Percentiles rank a stretch among this genome's conserved stretches.
These are phyloP conservation scores for Knoxdaviesia proteae DNA, from an alignment of 2,329 filamentous ascomycete genomes.

Conservation along the genomic window DNA sequence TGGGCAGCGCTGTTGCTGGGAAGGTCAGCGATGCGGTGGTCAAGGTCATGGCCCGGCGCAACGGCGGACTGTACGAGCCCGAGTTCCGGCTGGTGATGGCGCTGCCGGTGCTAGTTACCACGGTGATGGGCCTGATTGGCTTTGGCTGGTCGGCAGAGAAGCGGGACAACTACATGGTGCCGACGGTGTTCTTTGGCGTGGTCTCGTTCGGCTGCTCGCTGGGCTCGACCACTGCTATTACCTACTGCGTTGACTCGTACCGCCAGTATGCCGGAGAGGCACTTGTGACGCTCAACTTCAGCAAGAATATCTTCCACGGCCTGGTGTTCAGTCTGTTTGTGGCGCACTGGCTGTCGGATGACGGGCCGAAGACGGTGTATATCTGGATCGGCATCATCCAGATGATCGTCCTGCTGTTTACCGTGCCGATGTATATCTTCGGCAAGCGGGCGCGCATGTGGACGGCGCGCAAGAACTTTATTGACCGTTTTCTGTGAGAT, in stretches of 20 bases:
- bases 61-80: conserved; percentile 87
- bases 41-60: conserved; percentile 57
- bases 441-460: conserved; percentile 86
- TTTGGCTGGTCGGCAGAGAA: conserved; percentile 82
- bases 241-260: conserved; percentile 86
- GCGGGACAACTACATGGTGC: conserved; percentile 67
- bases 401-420: conserved; percentile 48
- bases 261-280: conserved; percentile 86
- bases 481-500: conserved; percentile 29
- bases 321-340: conserved; percentile 79
- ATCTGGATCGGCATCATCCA: conserved; percentile 74
- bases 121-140: conserved; percentile 73
- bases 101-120: conserved; percentile 55
- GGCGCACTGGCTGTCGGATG: conserved; percentile 55
- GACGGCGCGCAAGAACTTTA: conserved; percentile 70
- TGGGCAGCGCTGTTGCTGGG: conserved; percentile 83
- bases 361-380: conserved; percentile 62
- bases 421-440: conserved; percentile 85
- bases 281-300: conserved; percentile 81
- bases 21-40: conserved; percentile 75
- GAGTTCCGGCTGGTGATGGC: conserved; percentile 87
- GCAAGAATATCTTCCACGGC: conserved; percentile 85
- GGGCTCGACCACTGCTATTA: conserved; percentile 78
- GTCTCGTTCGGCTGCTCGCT: conserved; percentile 84
- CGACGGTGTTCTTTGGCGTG: conserved; percentile 80